Base-by-base conservation (phyloP, 345 rosid species). In the Trapa bicornis region DNA sequence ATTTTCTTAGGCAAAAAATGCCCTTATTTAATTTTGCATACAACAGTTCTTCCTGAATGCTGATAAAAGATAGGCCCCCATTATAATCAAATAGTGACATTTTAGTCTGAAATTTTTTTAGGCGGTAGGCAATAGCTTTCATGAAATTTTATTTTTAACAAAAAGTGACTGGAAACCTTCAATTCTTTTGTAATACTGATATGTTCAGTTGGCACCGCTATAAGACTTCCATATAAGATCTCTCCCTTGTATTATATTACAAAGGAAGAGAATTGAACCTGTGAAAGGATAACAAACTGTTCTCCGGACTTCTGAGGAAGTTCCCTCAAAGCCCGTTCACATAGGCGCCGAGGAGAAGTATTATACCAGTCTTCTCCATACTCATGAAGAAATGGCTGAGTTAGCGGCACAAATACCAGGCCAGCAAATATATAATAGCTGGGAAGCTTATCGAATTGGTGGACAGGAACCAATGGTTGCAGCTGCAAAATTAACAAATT, bases 351-450 rank as follows among this genome's bases (percentile, higher is more conserved):
- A 7, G 95, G 98, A 37, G 91, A 89, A 45, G 81, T 76, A 77
- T 92, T 86, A 70, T 87, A 92, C 96, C 96, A 92, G 74, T 92
- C 98, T 66, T 92, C 98, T 71, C 96, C 96, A 76, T 86, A 83
- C 68, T 87, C 96, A 13, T 89, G 96, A 75, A 92, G 96, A 74
- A 82, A 89, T 15, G 96, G 96, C 75, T 89, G 98, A 68, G 86
- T 81, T 67, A 87, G 91, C 41, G 98, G 96, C 68, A 86, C 70
- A 75, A 89, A 89, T 63, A 86, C 92, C 69, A 92, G 78, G 47
- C 96, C 98, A n/a, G 96, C 96, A 76, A 87, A 92, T n/a, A 92
- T 89, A 76, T 84, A 92, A 76, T 86, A 92, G 76, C 96, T 87
- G 15, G 96, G 96, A 73, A 85, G 88, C 79, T 80, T 78, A 70